phyloP scores from a whole-genome alignment of 345 rosid genomes.

The Leavenworthia alabamica region DNA sequence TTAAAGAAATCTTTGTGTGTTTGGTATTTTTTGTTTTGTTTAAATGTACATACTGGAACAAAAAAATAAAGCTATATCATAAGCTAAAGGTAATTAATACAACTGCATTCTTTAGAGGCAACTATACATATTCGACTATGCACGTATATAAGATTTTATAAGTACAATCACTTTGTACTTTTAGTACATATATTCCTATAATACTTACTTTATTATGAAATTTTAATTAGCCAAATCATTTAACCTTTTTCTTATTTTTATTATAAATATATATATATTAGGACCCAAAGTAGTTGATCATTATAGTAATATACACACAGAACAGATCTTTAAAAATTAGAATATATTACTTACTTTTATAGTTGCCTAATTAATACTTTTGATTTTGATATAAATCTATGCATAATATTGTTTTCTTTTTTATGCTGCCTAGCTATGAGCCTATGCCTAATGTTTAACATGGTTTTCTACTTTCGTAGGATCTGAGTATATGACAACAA shows the following conservation, averaged over 20 bases:
- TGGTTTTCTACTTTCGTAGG: neutral
- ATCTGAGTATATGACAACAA: neutral
- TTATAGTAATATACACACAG: neutral
- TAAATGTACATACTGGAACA: neutral
- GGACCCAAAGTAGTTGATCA: conserved; percentile 23
- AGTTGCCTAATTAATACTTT: no score
- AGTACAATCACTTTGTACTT: conserved; percentile 22
- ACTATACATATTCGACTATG: neutral
- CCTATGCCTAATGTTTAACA: neutral
- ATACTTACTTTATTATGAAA: neutral
- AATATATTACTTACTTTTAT: conserved; percentile 1
- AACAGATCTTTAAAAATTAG: neutral
- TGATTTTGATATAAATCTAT: no score
- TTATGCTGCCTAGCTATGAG: no score
- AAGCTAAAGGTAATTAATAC: neutral
- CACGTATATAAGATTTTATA: conserved; percentile 1
- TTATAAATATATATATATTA: neutral
- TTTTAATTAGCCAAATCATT: neutral
- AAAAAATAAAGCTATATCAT: neutral
- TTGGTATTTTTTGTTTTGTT: neutral
- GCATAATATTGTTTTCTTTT: neutral
- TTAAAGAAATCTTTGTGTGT: neutral
- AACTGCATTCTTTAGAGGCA: neutral
- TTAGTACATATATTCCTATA: conserved; percentile 9
- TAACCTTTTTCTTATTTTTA: neutral